A percentile compares a stretch with the other conserved stretches of the same genome.
phyloP scores from a whole-genome alignment of 805 yeast genomes.

The Suhomyces xylopsoci region DNA sequence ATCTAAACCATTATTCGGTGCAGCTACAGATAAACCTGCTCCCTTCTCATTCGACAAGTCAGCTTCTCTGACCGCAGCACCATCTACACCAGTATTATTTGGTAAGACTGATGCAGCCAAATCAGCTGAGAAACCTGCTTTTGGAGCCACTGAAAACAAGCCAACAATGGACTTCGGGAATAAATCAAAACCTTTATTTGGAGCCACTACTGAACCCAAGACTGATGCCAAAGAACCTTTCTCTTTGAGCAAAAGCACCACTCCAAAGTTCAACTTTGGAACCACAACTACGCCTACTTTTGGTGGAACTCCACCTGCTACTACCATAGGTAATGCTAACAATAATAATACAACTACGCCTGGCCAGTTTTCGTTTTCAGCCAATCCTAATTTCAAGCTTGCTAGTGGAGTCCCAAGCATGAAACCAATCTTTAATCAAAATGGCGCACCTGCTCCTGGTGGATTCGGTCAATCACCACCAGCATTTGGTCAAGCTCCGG shows the following conservation, averaged over 20 bases:
- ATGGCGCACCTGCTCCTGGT: slow-evolving; percentile 2
- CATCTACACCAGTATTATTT: slow-evolving; percentile 2
- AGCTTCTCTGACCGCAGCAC: neutral
- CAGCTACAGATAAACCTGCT: slow-evolving; percentile 2
- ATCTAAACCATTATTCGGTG: neutral
- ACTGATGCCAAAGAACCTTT: neutral
- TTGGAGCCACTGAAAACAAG: neutral
- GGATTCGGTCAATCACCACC: slow-evolving; percentile 1
- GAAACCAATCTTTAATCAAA: slow-evolving; percentile 1
- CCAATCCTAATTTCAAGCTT: slow-evolving; percentile 7
- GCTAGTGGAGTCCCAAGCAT: slow-evolving; percentile 8
- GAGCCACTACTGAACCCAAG: neutral
- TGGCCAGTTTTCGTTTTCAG: neutral
- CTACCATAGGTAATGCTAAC: neutral
- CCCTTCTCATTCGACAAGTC: slow-evolving; percentile 16
- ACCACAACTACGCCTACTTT: slow-evolving; percentile 2
- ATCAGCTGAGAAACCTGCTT: neutral
- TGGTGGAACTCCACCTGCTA: neutral
- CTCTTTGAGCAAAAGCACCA: neutral
- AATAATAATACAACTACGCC: neutral
- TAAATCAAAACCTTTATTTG: slow-evolving; percentile 6
- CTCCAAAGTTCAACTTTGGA: slow-evolving; percentile 11
- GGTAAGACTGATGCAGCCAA: neutral
- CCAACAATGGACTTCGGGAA: slow-evolving; percentile 11
- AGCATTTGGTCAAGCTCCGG: slow-evolving; percentile 1